phyloP scores from a whole-genome alignment of 139 green algal species.

The Desmodesmus armatus region DNA sequence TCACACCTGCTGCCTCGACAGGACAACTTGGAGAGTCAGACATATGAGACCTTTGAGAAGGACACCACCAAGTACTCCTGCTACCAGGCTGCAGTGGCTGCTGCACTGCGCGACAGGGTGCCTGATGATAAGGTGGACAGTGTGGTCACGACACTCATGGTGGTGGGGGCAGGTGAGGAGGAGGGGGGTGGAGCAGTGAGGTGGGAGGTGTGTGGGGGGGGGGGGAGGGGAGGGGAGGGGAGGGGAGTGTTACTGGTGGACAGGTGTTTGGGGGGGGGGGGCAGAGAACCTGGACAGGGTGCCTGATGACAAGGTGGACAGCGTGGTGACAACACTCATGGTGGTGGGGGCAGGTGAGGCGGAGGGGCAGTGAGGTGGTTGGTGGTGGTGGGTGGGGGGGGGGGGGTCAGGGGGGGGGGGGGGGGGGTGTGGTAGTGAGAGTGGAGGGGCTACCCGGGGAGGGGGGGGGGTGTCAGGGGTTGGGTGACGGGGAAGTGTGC shows the following conservation, averaged over 20 bases:
- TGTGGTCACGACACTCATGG: conserved; percentile 80
- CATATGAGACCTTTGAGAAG: conserved; percentile 98
- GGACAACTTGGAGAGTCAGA: conserved; percentile 97
- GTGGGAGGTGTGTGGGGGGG: too few species aligned
- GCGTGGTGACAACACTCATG: conserved; percentile 77
- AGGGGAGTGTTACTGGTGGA: too few species aligned
- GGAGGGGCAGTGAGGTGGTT: too few species aligned
- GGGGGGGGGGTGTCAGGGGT: too few species aligned
- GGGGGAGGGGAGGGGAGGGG: too few species aligned
- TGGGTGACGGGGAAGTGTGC: too few species aligned
- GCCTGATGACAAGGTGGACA: conserved; percentile 34
- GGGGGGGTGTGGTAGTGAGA: not conserved
- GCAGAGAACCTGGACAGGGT: conserved; percentile 73
- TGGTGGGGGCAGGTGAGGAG: conserved; percentile 90
- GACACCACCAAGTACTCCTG: conserved; percentile 94
- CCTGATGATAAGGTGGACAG: conserved; percentile 33
- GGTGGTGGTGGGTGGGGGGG: not conserved
- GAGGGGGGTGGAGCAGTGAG: too few species aligned
- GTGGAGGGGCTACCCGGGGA: too few species aligned
- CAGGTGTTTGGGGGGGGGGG: too few species aligned
- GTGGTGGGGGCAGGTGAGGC: conserved; percentile 91
- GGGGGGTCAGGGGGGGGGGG: not conserved
- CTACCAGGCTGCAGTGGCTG: conserved; percentile 87
- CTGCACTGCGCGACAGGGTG: conserved; percentile 74
- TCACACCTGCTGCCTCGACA: conserved; percentile 70